These are phyloP conservation scores for Phallus indusiatus DNA, from an alignment of 768 basidiomycete species.

Conservation along the genomic window DNA sequence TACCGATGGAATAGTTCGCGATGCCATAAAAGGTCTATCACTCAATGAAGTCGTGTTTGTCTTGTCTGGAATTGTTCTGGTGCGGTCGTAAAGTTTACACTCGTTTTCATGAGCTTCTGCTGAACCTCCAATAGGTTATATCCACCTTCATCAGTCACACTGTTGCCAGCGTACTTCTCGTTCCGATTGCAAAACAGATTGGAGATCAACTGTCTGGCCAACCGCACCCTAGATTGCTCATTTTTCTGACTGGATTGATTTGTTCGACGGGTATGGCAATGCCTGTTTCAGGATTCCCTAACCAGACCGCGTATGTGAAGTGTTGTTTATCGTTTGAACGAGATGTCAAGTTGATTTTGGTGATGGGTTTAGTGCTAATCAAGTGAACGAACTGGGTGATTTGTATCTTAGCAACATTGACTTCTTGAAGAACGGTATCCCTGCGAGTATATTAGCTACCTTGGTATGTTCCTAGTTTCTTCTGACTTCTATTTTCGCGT, in stretches of 20 bases:
- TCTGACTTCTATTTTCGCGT: neutral
- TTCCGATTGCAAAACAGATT: constrained; percentile 89
- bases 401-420: constrained; percentile 78
- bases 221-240: constrained; percentile 69
- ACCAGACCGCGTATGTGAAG: constrained; percentile 81
- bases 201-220: constrained; percentile 62
- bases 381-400: constrained; percentile 91
- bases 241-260: constrained; percentile 87
- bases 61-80: constrained; percentile 60
- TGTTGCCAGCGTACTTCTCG: constrained; percentile 92
- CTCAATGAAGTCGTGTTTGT: constrained; percentile 66
- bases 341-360: constrained; percentile 5
- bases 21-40: constrained; percentile 48
- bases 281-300: constrained; percentile 98
- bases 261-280: constrained; percentile 98
- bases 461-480: constrained; percentile 40
- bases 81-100: constrained; percentile 23
- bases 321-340: constrained; percentile 4
- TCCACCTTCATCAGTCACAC: constrained; percentile 98
- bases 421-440: constrained; percentile 90
- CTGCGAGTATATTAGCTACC: constrained; percentile 85
- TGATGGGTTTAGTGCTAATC: constrained; percentile 53
- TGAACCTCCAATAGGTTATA: constrained; percentile 66
- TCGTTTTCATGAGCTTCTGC: too few relatives aligned
- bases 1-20: constrained; percentile 55